Conservation (phyloP, 306 rosid species). For the Lathyrus sativus region DNA sequence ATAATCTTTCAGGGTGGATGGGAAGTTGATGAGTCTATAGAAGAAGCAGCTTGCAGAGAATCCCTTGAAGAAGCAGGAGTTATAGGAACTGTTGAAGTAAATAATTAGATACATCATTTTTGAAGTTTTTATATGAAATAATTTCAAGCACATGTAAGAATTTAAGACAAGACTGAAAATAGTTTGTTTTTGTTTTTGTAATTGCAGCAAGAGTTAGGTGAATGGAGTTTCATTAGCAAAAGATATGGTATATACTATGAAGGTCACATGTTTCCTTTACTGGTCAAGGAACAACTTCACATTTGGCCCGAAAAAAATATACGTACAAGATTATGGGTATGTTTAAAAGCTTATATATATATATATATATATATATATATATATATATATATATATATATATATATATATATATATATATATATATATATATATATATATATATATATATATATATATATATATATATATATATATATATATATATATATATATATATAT, state of each 20-base stretch:
- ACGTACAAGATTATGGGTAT: conserved; percentile 80
- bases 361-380: too few species aligned
- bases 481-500: too few species aligned
- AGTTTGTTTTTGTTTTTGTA: not conserved
- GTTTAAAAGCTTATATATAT: not conserved
- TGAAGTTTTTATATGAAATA: not conserved
- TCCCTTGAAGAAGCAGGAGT: conserved; percentile 96
- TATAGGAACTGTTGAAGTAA: conserved; percentile 73
- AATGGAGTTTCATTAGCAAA: conserved; percentile 91
- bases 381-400: too few species aligned
- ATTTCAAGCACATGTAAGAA: not conserved
- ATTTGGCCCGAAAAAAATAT: conserved; percentile 85
- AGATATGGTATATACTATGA: conserved; percentile 80
- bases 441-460: too few species aligned
- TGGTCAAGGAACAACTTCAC: conserved; percentile 85
- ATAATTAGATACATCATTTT: not conserved
- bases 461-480: too few species aligned
- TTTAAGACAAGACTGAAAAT: conserved; percentile 14
- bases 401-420: too few species aligned
- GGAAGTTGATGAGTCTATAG: conserved; percentile 92
- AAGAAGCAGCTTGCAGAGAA: conserved; percentile 88
- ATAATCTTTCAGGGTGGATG: conserved; percentile 91
- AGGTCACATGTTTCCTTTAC: conserved; percentile 93
- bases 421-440: too few species aligned
- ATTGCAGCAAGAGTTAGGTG: conserved; percentile 72